phyloP scores from a whole-genome alignment of 2,329 filamentous ascomycete species.

The Paecilomyces formosus region DNA sequence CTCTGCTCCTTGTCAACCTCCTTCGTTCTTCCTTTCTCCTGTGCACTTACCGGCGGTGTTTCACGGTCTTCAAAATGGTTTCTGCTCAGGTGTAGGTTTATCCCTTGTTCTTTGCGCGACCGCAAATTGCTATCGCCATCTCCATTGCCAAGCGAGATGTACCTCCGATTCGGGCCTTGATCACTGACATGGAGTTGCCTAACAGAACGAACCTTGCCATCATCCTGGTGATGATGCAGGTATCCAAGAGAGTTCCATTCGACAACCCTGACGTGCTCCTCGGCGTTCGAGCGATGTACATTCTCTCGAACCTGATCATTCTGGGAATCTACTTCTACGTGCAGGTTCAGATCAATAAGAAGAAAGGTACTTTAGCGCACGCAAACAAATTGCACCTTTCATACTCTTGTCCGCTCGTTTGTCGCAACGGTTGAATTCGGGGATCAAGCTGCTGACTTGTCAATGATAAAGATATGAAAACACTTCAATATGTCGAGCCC shows the following conservation, averaged over 20 bases:
- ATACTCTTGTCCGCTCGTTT: background rate
- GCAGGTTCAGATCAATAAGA: constrained; percentile 79
- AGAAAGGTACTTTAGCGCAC: constrained; percentile 67
- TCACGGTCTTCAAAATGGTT: constrained; percentile 49
- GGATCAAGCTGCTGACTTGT: background rate
- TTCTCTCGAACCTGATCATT: constrained; percentile 75
- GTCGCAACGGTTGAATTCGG: background rate
- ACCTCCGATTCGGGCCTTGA: background rate
- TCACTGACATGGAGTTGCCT: constrained; percentile 9
- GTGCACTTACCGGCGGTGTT: constrained; percentile 3
- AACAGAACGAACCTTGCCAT: constrained; percentile 82
- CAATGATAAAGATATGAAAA: constrained; percentile 68
- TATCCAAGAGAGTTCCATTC: constrained; percentile 90
- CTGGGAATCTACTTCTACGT: constrained; percentile 77
- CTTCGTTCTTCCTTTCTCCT: constrained; percentile 7
- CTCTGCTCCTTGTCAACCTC: background rate
- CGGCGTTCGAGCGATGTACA: constrained; percentile 56
- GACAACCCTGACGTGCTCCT: constrained; percentile 71
- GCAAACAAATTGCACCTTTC: background rate
- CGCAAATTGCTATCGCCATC: background rate
- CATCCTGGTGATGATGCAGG: constrained; percentile 97
- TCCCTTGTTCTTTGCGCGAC: background rate
- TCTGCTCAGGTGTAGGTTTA: constrained; percentile 56
- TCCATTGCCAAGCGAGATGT: background rate
- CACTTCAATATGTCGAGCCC: constrained; percentile 97